Base-by-base conservation (phyloP, 768 basidiomycete species). In the Termitomyces sp. region DNA sequence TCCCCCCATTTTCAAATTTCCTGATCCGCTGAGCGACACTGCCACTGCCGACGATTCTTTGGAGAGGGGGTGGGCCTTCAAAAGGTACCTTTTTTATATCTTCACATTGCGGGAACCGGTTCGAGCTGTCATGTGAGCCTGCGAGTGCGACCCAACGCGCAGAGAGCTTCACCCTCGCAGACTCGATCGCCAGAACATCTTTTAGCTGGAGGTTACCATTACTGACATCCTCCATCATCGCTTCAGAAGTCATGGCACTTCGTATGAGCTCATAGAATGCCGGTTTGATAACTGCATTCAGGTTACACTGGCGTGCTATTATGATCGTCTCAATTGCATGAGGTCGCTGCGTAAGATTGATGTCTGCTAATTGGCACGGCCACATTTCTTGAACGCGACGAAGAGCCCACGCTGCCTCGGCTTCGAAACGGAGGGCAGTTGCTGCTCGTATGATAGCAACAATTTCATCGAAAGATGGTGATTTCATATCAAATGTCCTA, bases 391-490 rank as follows among this genome's bases (percentile, higher is more conserved):
- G 60, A 11, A 78, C 59, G 8, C 54, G 60, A 21, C 60, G 60
- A 4, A 58, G 51, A 0, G 76, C 71, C 64, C 71, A 74, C 5
- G 50, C 62, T 32, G 63, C 59, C 25, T 70, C 64, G 11, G 47
- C 50, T 5, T 59, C 52, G 57, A 75, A 77, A 0, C 58, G 47
- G 27, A 77, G 73, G 1, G 62, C 58, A 9, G 67, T 66, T 2
- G 75, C 58, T 1, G 72, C 71, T 19, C 74, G 73, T 2, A 77
- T 62, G 25, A 77, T 62, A 0, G 73, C 62, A 7, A 66, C 60
- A 21, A 77, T 48, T 2, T 63, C 56, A 16, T 45, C 56, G 58
- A 77, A 73, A 0, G 69, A 45, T 0, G 71, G 73, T 1, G 61
- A 57, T 1, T 59, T 31, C 19, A 53, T 44, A 37, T 59, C 44